These are phyloP conservation scores for Leccinum barrowsii DNA, from an alignment of 768 basidiomycete genomes.

Conservation along the genomic window DNA sequence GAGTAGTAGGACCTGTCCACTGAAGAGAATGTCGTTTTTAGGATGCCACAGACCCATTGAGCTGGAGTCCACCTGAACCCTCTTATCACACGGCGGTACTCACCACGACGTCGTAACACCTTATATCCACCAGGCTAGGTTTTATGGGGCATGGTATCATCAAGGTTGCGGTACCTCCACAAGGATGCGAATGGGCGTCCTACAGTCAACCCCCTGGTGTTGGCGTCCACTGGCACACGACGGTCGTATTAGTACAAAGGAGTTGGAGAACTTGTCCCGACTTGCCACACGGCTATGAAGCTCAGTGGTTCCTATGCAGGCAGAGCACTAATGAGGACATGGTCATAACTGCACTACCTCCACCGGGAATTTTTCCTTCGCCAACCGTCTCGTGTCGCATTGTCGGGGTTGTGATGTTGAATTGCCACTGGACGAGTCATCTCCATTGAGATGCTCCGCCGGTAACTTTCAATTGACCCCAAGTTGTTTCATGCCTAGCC, in stretches of 20 bases:
- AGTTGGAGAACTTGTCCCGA: background rate
- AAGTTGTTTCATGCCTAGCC: background rate
- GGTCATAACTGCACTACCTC: background rate
- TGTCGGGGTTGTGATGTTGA: background rate
- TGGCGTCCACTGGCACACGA: background rate
- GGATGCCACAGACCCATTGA: background rate
- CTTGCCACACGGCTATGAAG: background rate
- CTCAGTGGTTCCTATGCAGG: background rate
- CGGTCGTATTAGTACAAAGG: background rate
- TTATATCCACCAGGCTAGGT: background rate
- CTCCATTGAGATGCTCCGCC: background rate
- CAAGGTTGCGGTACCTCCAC: background rate
- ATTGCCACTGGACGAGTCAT: background rate
- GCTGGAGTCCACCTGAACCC: background rate
- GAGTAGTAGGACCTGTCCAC: background rate
- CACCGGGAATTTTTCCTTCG: background rate
- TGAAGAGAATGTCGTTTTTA: background rate
- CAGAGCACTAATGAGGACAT: no score
- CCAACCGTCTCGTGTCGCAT: background rate
- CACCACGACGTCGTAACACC: background rate
- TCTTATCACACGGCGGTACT: no score
- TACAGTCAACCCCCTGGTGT: background rate
- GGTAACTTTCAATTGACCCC: background rate
- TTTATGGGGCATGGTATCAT: background rate
- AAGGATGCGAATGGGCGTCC: background rate